Percentiles rank a stretch among this genome's conserved stretches.
Conservation (phyloP, 1,139 yeast genomes). For the Zygoascus meyerae region DNA sequence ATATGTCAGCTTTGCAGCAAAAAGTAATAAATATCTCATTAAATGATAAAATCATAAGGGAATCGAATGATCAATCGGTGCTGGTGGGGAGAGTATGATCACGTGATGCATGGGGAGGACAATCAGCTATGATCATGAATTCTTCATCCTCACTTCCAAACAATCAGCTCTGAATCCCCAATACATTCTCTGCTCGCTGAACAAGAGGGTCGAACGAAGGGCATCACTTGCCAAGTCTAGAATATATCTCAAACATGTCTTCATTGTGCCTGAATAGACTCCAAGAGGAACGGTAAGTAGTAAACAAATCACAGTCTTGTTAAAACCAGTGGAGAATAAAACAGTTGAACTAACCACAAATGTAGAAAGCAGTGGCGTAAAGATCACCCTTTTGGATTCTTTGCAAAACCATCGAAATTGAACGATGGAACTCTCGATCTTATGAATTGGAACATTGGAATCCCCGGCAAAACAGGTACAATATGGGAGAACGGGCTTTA, state of each 20-base stretch:
- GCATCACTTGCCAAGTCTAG: too few relatives aligned
- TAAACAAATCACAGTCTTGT: neutral
- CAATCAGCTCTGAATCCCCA: too few relatives aligned
- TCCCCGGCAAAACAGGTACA: slow-evolving; percentile 87
- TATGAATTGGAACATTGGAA: slow-evolving; percentile 88
- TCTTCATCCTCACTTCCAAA: too few relatives aligned
- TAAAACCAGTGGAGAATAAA: neutral
- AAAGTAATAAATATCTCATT: too few relatives aligned
- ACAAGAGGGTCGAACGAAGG: too few relatives aligned
- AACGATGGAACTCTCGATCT: slow-evolving; percentile 79
- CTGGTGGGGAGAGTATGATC: too few relatives aligned
- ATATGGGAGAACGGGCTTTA: slow-evolving; percentile 85
- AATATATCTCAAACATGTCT: neutral
- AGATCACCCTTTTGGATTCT: slow-evolving; percentile 97
- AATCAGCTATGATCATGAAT: too few relatives aligned
- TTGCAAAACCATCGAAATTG: slow-evolving; percentile 77
- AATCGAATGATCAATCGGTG: too few relatives aligned
- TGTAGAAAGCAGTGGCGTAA: slow-evolving; percentile 90
- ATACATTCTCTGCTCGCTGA: too few relatives aligned
- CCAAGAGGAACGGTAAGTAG: slow-evolving; percentile 61
- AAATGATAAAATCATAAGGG: too few relatives aligned
- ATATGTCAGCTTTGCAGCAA: too few relatives aligned
- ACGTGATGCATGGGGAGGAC: too few relatives aligned
- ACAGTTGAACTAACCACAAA: neutral
- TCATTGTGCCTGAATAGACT: slow-evolving; percentile 64